A percentile compares a stretch with the other conserved stretches of the same genome.
phyloP scores from a whole-genome alignment of 2,329 filamentous ascomycete genomes.

The Trichophyton verrucosum region DNA sequence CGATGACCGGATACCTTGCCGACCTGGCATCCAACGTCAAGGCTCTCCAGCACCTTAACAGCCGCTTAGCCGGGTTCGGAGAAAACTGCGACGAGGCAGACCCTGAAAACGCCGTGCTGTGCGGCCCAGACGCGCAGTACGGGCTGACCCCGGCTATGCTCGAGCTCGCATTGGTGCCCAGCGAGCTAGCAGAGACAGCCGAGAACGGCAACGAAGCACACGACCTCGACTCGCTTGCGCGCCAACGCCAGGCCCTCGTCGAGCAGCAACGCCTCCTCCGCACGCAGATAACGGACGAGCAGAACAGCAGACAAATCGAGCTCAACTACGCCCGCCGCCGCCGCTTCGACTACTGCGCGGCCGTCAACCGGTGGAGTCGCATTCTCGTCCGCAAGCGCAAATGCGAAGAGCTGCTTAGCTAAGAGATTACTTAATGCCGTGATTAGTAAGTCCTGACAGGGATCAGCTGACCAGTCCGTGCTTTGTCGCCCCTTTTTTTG shows the following conservation, averaged over 20 bases:
- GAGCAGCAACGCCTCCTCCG: slow-evolving; percentile 24
- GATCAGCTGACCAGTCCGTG: slow-evolving; percentile 1
- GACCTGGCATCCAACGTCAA: slow-evolving; percentile 36
- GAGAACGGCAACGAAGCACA: slow-evolving; percentile 16
- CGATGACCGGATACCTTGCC: slow-evolving; percentile 39
- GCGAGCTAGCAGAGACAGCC: slow-evolving; percentile 12
- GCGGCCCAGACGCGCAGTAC: slow-evolving; percentile 28
- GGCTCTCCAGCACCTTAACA: slow-evolving; percentile 30
- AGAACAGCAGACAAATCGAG: slow-evolving; percentile 27
- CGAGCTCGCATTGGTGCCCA: slow-evolving; percentile 21
- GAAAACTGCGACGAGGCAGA: not conserved
- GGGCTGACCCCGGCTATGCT: slow-evolving; percentile 24
- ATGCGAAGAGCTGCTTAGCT: slow-evolving; percentile 30
- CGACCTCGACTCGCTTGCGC: slow-evolving; percentile 22
- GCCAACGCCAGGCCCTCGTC: slow-evolving; percentile 20
- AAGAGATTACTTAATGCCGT: not conserved
- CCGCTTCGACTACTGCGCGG: slow-evolving; percentile 53
- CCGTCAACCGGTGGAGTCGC: slow-evolving; percentile 56
- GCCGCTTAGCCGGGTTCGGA: slow-evolving; percentile 13
- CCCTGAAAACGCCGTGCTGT: slow-evolving; percentile 17
- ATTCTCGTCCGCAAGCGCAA: slow-evolving; percentile 55
- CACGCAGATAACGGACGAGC: slow-evolving; percentile 29
- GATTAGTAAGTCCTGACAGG: not conserved
- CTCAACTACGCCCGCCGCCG: slow-evolving; percentile 31
- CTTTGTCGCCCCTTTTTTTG: not conserved